Evolutionary conservation across 2,329 filamentous ascomycete species (phyloP), one percentile per base, ranked within the genome.

Genomic region (Chrysosphaeria jannelii): DNA sequence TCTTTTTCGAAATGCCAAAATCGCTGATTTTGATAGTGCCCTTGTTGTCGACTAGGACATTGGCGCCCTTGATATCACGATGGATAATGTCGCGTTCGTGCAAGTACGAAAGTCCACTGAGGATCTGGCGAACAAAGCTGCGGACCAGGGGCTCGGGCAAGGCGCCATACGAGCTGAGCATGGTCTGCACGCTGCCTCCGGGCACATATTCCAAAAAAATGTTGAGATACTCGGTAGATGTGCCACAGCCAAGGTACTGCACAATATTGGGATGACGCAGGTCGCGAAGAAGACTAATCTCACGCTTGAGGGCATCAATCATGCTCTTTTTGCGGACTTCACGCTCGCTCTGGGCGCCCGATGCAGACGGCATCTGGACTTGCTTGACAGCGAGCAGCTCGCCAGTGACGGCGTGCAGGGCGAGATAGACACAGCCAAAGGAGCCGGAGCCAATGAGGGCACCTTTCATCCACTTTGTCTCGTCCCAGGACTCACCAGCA

Each of bases 151-250:
- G 78, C 42, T 97, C 85, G 10, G 75, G 71, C 25, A 97, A 62
- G 6, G 81, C 81, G 29, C 88, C 88, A 42, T 97, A 97, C 34
- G 88, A 90, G 49, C 91, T 85, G 33, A 97, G 67, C 79, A 97
- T 93, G 7, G 76, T 89, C 33, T 89, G 85, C 13, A 97, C 88
- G 8, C 81, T 93, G 21, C 85, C 85, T 45, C 85, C 85, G 10
- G 85, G 75, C 15, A 97, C 85, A 42, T 97, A 97, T 46, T 97
- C 85, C 39, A 97, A 65, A 64, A 97, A 97, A 70, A 97, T 97
- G 50, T 97, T 97, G 36, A 97, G 64, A 41, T 81, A 69, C 26
- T 79, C 69, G 10, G 75, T 64, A 30, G 89, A 85, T 6, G 76
- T 81, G 37, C 79, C 81, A 34, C 79, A 91, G 29, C 85, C 85